These are phyloP conservation scores for Pythium myriotylum DNA, from an alignment of 352 stramenopile genomes.

Conservation along the genomic window DNA sequence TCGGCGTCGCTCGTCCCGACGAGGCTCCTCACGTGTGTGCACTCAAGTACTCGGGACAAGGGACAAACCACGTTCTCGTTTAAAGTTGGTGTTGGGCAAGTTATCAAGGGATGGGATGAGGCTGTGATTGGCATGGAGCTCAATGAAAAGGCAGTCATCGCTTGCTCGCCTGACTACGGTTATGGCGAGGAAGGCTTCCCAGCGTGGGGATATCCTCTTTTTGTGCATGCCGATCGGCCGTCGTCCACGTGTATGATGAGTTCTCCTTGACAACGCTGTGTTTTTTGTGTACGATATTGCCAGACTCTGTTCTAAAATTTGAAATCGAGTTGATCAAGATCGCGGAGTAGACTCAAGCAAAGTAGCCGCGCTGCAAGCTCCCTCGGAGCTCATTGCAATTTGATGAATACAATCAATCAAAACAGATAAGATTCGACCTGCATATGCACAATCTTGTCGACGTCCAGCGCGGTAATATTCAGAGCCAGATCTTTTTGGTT, in stretches of 20 bases:
- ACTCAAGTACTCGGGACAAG: conserved; percentile 89
- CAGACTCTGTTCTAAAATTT: conserved; percentile 91
- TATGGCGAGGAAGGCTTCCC: conserved; percentile 93
- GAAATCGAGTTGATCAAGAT: conserved; percentile 92
- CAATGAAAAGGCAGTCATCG: conserved; percentile 91
- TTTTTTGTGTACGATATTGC: conserved; percentile 90
- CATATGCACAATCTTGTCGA: too few species aligned
- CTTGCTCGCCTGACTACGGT: conserved; percentile 94
- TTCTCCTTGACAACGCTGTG: conserved; percentile 58
- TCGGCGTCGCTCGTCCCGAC: too few species aligned
- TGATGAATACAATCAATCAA: too few species aligned
- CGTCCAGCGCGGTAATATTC: too few species aligned
- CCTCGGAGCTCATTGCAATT: too few species aligned
- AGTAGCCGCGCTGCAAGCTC: not conserved
- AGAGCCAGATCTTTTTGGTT: too few species aligned
- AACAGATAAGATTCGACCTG: too few species aligned
- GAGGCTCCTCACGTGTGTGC: too few species aligned
- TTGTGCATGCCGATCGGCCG: conserved; percentile 11
- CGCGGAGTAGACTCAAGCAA: not conserved
- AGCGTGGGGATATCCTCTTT: conserved; percentile 90
- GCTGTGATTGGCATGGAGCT: conserved; percentile 85
- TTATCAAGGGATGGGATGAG: conserved; percentile 97
- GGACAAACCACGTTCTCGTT: conserved; percentile 95
- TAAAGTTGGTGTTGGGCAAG: conserved; percentile 88
- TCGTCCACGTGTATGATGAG: conserved; percentile 18